phyloP scores from a whole-genome alignment of 2,329 filamentous ascomycete genomes.

The Epicoccum nigrum region DNA sequence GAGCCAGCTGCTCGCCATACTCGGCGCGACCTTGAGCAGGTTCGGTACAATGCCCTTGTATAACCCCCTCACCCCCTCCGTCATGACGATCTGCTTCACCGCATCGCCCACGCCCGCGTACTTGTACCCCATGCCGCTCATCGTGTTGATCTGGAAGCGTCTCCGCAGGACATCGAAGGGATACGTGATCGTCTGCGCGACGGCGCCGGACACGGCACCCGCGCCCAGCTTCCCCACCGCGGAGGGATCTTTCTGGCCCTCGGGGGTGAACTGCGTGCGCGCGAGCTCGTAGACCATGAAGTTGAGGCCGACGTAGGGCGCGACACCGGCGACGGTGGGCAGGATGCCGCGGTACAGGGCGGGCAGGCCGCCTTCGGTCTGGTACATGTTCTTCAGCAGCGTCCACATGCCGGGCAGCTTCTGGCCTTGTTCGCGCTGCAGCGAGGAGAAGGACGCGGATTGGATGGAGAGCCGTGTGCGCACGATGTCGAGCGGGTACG shows the following conservation, averaged over 20 bases:
- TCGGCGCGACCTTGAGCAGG: slow-evolving; percentile 93
- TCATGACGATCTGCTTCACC: slow-evolving; percentile 76
- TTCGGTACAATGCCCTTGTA: slow-evolving; percentile 98
- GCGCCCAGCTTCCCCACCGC: slow-evolving; percentile 82
- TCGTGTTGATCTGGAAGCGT: slow-evolving; percentile 98
- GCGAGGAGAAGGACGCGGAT: slow-evolving; percentile 87
- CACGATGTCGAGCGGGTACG: slow-evolving; percentile 97
- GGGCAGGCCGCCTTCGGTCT: slow-evolving; percentile 79
- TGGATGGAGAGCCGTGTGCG: slow-evolving; percentile 95
- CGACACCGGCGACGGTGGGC: slow-evolving; percentile 92
- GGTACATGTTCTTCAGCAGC: slow-evolving; percentile 84
- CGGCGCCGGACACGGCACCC: slow-evolving; percentile 91
- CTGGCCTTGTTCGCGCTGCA: slow-evolving; percentile 56
- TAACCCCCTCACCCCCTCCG: slow-evolving; percentile 83
- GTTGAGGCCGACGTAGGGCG: slow-evolving; percentile 95
- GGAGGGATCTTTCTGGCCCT: slow-evolving; percentile 83
- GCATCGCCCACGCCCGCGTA: slow-evolving; percentile 90
- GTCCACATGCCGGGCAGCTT: slow-evolving; percentile 91
- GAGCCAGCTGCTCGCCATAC: slow-evolving; percentile 98
- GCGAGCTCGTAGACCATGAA: slow-evolving; percentile 98
- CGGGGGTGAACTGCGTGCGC: slow-evolving; percentile 80
- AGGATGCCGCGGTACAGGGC: slow-evolving; percentile 95
- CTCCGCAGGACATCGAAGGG: slow-evolving; percentile 94
- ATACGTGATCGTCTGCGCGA: slow-evolving; percentile 97
- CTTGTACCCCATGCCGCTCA: slow-evolving; percentile 97